Evolutionary conservation across 1,284 basidiomycete species (phyloP), one percentile per base, ranked within the genome.

Genomic region (Fomes fomentarius): DNA sequence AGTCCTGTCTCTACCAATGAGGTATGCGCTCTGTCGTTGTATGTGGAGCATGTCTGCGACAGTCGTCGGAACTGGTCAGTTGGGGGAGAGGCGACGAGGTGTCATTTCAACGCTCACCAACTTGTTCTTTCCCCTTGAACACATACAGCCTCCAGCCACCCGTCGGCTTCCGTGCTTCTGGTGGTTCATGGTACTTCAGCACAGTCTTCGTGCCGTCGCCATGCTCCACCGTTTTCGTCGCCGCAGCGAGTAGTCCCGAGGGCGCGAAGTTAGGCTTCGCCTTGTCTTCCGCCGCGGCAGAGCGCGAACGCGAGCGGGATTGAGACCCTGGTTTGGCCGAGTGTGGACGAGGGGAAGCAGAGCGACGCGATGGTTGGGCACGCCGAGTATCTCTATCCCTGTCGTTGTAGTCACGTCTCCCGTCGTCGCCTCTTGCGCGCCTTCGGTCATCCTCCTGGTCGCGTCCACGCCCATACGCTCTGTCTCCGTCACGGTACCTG

Each of bases 151-250:
- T 80, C 97, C 97, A 99, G 21, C 90, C 91, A 34, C 90, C 74
- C 2, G 81, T 75, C 4, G 97, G 96, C 68, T 96, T 97, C 60
- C 96, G 79, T 22, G 97, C 97, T 77, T 99, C 97, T 1, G 96
- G 94, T 11, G 97, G 97, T 71, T 99, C 97, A 64, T 98, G 96
- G 70, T 99, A 99, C 72, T 99, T 99, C 57, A 99, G 77, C 35
- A 96, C 85, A 1, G 96, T 93, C 52, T 88, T 94, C 50, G 84
- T 86, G 10, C 91, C 89, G 64, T 91, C 86, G 8, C 74, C 72
- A 30, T 82, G 80, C 64, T 86, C 83, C 42, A 94, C 85, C 1
- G 89, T 93, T 66, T 98, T 97, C 5, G 94, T 96, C 68, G 94
- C 97, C 5, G 95, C 96, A 0, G 96, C 97, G 21, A 99, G 82